Percentiles rank a stretch among this genome's conserved stretches.
These are phyloP conservation scores for Claviceps pusilla DNA, from an alignment of 2,329 filamentous ascomycete genomes.

Conservation along the genomic window DNA sequence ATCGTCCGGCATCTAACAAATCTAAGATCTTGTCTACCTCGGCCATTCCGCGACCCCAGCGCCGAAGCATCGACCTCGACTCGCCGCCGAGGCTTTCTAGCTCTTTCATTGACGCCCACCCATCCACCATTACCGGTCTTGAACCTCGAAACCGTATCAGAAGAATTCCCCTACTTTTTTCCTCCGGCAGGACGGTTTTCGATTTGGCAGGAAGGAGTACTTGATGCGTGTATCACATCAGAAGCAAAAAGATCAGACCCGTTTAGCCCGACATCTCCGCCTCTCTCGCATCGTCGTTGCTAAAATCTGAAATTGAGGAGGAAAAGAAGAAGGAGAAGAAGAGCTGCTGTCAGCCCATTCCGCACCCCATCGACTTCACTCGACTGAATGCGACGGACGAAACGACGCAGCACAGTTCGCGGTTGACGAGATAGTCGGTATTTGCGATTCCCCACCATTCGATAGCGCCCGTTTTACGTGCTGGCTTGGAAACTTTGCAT, in stretches of 20 bases:
- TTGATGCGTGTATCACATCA: neutral
- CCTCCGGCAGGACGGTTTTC: neutral
- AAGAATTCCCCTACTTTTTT: neutral
- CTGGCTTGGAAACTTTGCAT: neutral
- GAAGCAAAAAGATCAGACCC: neutral
- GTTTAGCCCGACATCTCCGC: neutral
- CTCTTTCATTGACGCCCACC: neutral
- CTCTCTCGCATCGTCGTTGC: neutral
- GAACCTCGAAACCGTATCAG: neutral
- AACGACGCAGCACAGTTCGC: neutral
- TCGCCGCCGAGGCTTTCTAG: neutral
- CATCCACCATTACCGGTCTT: neutral
- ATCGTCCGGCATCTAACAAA: neutral
- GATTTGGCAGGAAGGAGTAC: neutral
- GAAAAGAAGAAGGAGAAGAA: neutral
- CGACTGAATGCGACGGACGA: neutral
- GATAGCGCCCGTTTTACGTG: neutral
- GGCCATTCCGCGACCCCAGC: slow-evolving; percentile 4
- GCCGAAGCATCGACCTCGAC: slow-evolving; percentile 3
- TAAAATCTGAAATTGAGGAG: neutral
- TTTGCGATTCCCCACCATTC: neutral
- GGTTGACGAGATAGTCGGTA: neutral
- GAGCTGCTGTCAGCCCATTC: neutral
- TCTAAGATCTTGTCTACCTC: slow-evolving; percentile 2
- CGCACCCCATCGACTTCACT: neutral